A percentile compares a stretch with the other conserved stretches of the same genome.
Evolutionary conservation across 225 moss, liverwort and hornwort species (phyloP).

Genomic region (Pseudoscleropodium purum): DNA sequence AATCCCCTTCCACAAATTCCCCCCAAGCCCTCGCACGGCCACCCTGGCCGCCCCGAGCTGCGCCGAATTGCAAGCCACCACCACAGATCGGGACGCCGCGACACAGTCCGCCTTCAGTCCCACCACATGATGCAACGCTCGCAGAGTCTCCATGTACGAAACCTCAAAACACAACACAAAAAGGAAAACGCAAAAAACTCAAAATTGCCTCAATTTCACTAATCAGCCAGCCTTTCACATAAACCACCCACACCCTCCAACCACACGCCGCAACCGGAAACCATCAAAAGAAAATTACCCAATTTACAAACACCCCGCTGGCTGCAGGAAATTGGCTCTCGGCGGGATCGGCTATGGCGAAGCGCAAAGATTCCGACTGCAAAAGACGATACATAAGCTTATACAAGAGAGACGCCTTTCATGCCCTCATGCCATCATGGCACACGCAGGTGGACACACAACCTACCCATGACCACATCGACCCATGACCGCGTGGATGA

Average conservation of each 20-base stretch:
- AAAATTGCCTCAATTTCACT: background rate
- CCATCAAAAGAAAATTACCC: background rate
- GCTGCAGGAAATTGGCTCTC: background rate
- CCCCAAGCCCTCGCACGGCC: background rate
- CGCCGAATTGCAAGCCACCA: slow-evolving; percentile 1
- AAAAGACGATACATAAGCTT: background rate
- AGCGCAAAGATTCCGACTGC: slow-evolving; percentile 2
- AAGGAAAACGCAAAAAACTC: background rate
- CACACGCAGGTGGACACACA: background rate
- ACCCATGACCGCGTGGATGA: background rate
- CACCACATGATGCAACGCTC: slow-evolving; percentile 20
- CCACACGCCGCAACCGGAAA: background rate
- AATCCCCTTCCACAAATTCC: background rate
- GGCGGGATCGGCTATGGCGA: slow-evolving; percentile 21
- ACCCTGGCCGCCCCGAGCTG: slow-evolving; percentile 4
- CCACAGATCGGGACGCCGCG: slow-evolving; percentile 10
- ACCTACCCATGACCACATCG: background rate
- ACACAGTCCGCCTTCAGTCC: background rate
- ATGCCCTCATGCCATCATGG: background rate
- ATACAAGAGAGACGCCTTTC: background rate
- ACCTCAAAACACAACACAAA: background rate
- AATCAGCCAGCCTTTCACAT: background rate
- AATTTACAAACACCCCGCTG: background rate
- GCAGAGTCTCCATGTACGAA: slow-evolving; percentile 39
- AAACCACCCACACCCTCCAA: background rate